phyloP scores from a whole-genome alignment of 2,329 filamentous ascomycete species.

The Exophiala alcalophila region DNA sequence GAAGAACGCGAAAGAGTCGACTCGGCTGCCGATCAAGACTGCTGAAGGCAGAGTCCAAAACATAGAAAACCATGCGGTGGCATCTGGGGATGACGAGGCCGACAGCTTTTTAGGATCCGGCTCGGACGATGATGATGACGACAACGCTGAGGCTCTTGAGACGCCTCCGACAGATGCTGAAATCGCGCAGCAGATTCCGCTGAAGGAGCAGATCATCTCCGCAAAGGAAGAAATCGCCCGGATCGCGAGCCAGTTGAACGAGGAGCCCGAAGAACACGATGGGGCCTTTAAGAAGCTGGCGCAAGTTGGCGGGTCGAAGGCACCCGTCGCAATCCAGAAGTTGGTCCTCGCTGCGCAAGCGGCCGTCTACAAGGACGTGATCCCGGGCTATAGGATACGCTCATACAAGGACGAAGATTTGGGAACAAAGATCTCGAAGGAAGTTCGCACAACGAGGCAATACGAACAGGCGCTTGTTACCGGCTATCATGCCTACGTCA shows the following conservation, averaged over 20 bases:
- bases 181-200: constrained; percentile 63
- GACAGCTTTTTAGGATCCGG: constrained; percentile 63
- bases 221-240: constrained; percentile 91
- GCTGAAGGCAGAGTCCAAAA: constrained; percentile 70
- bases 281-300: constrained; percentile 74
- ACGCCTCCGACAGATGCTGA: constrained; percentile 41
- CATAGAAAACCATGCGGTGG: constrained; percentile 41
- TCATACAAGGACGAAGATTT: constrained; percentile 71
- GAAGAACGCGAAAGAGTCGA: constrained; percentile 71
- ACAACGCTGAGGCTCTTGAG: constrained; percentile 46
- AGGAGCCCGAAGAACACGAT: constrained; percentile 88
- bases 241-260: constrained; percentile 76
- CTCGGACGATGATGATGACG: constrained; percentile 54
- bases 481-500: constrained; percentile 81
- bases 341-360: constrained; percentile 82
- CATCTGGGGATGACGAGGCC: constrained; percentile 51
- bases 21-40: constrained; percentile 81
- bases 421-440: constrained; percentile 81
- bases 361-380: constrained; percentile 90
- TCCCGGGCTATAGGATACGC: constrained; percentile 92
- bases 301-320: constrained; percentile 62
- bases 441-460: constrained; percentile 74
- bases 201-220: constrained; percentile 74
- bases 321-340: constrained; percentile 71
- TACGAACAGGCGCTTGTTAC: constrained; percentile 86